Evolutionary conservation across 2,329 filamentous ascomycete genomes (phyloP), one percentile per base, ranked within the genome.

Genomic region (Cylindrodendrum hubeiense): DNA sequence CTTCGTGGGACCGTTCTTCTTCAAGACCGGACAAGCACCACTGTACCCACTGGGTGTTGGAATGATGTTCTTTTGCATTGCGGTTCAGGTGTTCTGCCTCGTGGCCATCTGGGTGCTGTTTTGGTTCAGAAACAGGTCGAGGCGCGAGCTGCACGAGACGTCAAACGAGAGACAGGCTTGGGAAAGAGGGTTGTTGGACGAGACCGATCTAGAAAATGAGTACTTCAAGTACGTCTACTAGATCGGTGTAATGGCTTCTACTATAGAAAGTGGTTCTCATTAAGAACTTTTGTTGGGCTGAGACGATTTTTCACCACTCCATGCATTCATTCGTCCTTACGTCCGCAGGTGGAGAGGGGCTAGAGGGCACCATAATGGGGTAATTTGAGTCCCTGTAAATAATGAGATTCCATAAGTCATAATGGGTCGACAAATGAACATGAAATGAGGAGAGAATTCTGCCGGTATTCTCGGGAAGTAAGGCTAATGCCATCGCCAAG

Each of bases 1-100:
- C 54, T 80, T 83, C 51, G 77, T 82, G 2, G 80, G 75, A 0
- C 80, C 82, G 0, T 75, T 80, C 53, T 81, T 81, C 26, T 83
- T 83, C n/a, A 74, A 76, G 28, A 63, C 77, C 0, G 64, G 59
- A 0, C 68, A 71, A 9, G 68, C 60, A 0, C 69, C 69, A 1
- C 46, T 57, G 3, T 71, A 71, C 10, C 44, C 41, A 0, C 61
- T 71, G 21, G 70, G 68, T 1, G 67, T 71, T 0, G 69, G 65
- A 2, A 71, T 71, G 69, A 71, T 71, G 70, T 70, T 72, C 4
- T 61, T 67, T 0, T 71, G 70, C 0, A 67, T 72, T 2, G 69
- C 67, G 0, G 54, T 66, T 0, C 70, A 71, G 3, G 52, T 70
- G 0, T 17, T 57, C 0, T 68, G 52, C 21, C 57, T 71, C 5